Base-by-base conservation (phyloP, 257 asterid species). In the Scutellaria galericulata region DNA sequence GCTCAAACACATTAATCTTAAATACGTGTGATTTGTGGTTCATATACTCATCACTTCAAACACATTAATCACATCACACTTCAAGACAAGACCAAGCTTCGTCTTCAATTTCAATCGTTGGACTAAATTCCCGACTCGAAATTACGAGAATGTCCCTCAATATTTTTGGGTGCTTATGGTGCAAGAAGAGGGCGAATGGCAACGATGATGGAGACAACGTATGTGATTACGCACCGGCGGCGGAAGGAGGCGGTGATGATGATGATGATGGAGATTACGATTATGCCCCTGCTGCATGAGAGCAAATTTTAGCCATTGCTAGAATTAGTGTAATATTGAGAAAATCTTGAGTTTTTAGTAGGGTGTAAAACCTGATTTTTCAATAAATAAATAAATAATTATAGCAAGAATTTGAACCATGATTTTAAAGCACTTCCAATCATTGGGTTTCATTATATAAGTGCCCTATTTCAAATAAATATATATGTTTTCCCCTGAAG, bases 271-370 rank as follows among this genome's bases (percentile, higher is more conserved):
- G 65, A 7, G 66, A 52, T 54, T 74, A 74, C 15, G 74, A 78
- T 74, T 78, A 75, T 15, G 81, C 84, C 45, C 84, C 79, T 5
- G 78, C 84, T 3, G 79, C 79, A 7, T 78, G 27, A 69, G 10
- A 1, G 7, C n/a, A 13, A 22, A 39, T 22, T 7, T 15, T 52
- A 52, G 11, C 31, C 9, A 15, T 18, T 10, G 14, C 14, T 27
- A 51, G 55, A 5, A 6, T 52, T 52, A 53, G 58, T 52, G 10
- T 14, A 51, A 20, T 18, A n/a, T n/a, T n/a, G n/a, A n/a, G n/a
- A n/a, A n/a, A n/a, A n/a, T n/a, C n/a, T n/a, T 18, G 37, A 31
- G 20, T 20, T 18, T 8, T 5, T 54, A 18, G 20, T 18, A 7
- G 22, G 37, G 8, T 53, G 31, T 18, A 53, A 53, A 53, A 35